Conservation (phyloP, 2,329 filamentous ascomycete genomes). For the Aspergillus amoenus region DNA sequence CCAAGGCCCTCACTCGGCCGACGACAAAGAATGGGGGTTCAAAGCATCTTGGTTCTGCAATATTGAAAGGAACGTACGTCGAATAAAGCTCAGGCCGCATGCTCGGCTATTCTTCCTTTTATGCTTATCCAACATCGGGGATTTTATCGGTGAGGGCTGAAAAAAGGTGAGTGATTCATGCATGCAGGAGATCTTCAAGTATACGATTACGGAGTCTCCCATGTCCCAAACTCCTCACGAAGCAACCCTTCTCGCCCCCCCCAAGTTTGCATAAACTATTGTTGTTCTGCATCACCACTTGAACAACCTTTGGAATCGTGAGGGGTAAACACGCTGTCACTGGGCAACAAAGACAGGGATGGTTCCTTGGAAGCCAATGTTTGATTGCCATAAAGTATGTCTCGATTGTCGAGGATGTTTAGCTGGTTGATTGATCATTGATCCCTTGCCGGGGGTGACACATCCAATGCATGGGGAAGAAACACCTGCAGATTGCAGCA, state of each 20-base stretch:
- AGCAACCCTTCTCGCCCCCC: too few relatives aligned
- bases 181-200: background rate
- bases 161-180: background rate
- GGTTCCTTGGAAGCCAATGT: slow-evolving; percentile 5
- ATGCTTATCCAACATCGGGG: background rate
- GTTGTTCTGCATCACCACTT: background rate
- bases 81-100: background rate
- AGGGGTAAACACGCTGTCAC: slow-evolving; percentile 3
- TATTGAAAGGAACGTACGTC: background rate
- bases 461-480: background rate
- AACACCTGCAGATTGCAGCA: slow-evolving; percentile 1
- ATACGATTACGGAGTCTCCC: background rate
- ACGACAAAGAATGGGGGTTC: too few relatives aligned
- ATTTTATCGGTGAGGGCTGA: background rate
- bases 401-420: background rate
- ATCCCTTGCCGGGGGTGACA: slow-evolving; percentile 4
- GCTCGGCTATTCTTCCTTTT: background rate
- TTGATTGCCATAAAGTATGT: slow-evolving; percentile 1
- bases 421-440: slow-evolving; percentile 3
- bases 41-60: background rate
- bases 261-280: background rate
- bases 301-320: background rate
- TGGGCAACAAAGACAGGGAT: slow-evolving; percentile 9
- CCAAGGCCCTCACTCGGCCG: too few relatives aligned
- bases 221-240: too few relatives aligned